phyloP scores from a whole-genome alignment of 371 early-diverging fungal species.

The Blakeslea trispora region DNA sequence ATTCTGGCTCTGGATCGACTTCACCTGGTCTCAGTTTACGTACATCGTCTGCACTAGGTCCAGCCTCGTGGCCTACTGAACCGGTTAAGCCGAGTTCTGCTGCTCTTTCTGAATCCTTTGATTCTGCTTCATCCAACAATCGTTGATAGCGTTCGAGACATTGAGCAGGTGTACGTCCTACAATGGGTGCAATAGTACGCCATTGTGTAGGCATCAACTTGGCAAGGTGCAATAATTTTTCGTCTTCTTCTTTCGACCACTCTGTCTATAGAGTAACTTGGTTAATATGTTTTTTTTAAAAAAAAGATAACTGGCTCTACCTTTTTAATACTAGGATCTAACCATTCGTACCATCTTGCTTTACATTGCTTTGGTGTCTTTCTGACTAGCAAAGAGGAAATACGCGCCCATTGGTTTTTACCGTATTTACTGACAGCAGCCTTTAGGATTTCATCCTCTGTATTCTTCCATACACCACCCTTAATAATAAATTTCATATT shows the following conservation, averaged over 20 bases:
- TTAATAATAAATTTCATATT: conserved; percentile 48
- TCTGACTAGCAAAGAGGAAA: conserved; percentile 92
- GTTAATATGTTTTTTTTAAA: too few species aligned
- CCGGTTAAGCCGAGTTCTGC: conserved; percentile 71
- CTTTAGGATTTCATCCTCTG: conserved; percentile 98
- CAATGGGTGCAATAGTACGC: conserved; percentile 98
- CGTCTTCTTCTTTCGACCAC: conserved; percentile 98
- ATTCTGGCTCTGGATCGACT: conserved; percentile 96
- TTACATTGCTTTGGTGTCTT: conserved; percentile 98
- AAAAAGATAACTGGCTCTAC: too few species aligned
- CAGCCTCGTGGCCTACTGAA: conserved; percentile 67
- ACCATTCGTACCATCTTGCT: conserved; percentile 99
- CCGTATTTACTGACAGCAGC: conserved; percentile 98
- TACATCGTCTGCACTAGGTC: conserved; percentile 77
- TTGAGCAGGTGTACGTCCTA: conserved; percentile 97
- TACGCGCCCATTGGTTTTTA: conserved; percentile 98
- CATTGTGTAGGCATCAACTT: conserved; percentile 99
- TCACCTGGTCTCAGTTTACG: conserved; percentile 92
- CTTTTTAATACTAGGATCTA: conserved; percentile 97
- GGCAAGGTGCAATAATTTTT: conserved; percentile 94
- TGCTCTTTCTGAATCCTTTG: conserved; percentile 58
- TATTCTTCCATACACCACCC: conserved; percentile 89
- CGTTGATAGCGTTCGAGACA: conserved; percentile 96
- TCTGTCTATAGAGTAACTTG: conserved; percentile 74
- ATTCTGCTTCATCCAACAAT: conserved; percentile 95